Percentiles rank a stretch among this genome's conserved stretches.
Conservation (phyloP, 345 rosid genomes). For the Hibiscus trionum region DNA sequence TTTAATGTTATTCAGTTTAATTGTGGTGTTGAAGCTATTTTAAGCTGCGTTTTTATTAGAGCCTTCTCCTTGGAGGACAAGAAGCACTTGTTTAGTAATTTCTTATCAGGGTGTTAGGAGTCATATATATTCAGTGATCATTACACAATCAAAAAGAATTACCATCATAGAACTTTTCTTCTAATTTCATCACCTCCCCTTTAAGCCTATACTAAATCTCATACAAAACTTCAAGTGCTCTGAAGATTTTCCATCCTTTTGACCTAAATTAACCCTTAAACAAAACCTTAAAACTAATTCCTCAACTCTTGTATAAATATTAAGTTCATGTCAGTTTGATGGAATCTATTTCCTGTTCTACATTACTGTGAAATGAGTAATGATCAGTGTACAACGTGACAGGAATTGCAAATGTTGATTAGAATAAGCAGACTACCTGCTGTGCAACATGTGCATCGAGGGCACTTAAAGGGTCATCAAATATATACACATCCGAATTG, state of each 20-base stretch:
- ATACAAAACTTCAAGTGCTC: neutral
- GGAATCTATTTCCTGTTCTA: neutral
- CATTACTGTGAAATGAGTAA: neutral
- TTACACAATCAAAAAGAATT: neutral
- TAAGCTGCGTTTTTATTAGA: too few species aligned
- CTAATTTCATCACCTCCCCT: neutral
- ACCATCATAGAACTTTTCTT: neutral
- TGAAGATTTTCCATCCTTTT: neutral
- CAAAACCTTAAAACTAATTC: neutral
- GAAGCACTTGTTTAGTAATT: neutral
- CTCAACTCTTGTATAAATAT: neutral
- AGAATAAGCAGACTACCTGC: constrained; percentile 40
- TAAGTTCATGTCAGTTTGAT: neutral
- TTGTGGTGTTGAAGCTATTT: too few species aligned
- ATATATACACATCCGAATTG: constrained; percentile 78
- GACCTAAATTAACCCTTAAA: neutral
- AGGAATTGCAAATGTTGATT: neutral
- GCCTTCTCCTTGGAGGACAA: neutral
- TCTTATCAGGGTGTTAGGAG: neutral
- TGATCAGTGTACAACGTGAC: neutral
- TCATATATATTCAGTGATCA: neutral
- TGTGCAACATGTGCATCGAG: constrained; percentile 89
- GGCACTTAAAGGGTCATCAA: constrained; percentile 98
- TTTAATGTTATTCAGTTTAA: neutral
- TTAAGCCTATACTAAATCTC: neutral